A percentile compares a stretch with the other conserved stretches of the same genome.
These are phyloP conservation scores for Oropetium thomaeum DNA, from an alignment of 176 grass and related monocot species.

Conservation along the genomic window DNA sequence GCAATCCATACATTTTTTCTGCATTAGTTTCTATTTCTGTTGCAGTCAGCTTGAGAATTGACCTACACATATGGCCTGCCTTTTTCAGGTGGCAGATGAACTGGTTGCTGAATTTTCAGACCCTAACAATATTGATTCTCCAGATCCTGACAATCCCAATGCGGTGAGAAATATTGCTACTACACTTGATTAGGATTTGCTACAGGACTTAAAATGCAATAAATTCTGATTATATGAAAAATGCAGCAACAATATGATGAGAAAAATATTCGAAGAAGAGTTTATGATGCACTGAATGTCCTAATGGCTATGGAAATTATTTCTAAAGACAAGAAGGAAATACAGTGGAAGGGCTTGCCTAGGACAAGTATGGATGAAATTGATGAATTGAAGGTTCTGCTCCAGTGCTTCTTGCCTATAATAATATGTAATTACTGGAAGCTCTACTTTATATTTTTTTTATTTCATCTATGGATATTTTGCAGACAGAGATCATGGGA, in stretches of 20 bases:
- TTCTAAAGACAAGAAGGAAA: slow-evolving; percentile 99
- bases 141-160: slow-evolving; percentile 66
- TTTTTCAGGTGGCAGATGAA: slow-evolving; percentile 91
- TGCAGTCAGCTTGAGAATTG: neutral
- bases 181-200: slow-evolving; percentile 9
- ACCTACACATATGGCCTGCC: slow-evolving; percentile 16
- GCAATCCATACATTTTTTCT: neutral
- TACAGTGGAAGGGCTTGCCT: slow-evolving; percentile 99
- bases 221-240: slow-evolving; percentile 37
- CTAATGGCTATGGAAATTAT: slow-evolving; percentile 99
- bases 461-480: slow-evolving; percentile 20
- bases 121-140: slow-evolving; percentile 65
- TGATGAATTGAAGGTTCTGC: slow-evolving; percentile 81
- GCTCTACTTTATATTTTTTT: slow-evolving; percentile 1
- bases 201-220: slow-evolving; percentile 17
- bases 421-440: slow-evolving; percentile 12
- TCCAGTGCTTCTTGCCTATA: slow-evolving; percentile 12
- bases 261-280: slow-evolving; percentile 96
- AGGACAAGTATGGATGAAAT: slow-evolving; percentile 80
- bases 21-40: neutral
- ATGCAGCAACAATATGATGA: slow-evolving; percentile 98
- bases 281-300: slow-evolving; percentile 96
- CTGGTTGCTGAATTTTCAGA: slow-evolving; percentile 93
- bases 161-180: slow-evolving; percentile 28
- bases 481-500: slow-evolving; percentile 64